These are phyloP conservation scores for Diaporthe amygdali DNA, from an alignment of 2,329 filamentous ascomycete genomes.

Conservation along the genomic window DNA sequence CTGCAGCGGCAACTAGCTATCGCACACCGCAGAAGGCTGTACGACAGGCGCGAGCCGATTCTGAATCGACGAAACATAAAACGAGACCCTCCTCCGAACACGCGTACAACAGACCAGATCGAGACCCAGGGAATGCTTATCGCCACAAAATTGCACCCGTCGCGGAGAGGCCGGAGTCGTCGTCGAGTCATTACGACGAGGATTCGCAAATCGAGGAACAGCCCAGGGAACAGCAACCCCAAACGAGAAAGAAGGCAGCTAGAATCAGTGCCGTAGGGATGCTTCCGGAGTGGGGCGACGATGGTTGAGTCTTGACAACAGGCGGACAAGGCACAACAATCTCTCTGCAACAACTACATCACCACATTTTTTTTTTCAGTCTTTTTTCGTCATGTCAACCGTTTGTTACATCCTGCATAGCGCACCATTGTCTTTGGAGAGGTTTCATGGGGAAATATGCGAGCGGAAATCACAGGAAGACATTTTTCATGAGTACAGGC, in stretches of 20 bases:
- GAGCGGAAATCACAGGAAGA: neutral
- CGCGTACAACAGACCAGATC: neutral
- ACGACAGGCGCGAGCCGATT: constrained; percentile 12
- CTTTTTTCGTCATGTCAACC: neutral
- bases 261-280: constrained; percentile 42
- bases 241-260: constrained; percentile 39
- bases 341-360: neutral
- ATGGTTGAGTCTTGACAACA: constrained; percentile 2
- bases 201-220: constrained; percentile 26
- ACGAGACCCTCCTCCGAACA: neutral
- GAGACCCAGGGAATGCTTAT: neutral
- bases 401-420: constrained; percentile 18
- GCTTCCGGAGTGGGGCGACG: constrained; percentile 25
- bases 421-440: neutral
- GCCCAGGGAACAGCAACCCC: constrained; percentile 14
- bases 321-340: neutral
- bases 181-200: constrained; percentile 30
- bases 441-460: neutral
- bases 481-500: neutral
- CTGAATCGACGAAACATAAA: neutral
- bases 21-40: neutral
- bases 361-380: neutral
- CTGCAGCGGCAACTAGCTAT: neutral
- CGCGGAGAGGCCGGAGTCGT: constrained; percentile 38
- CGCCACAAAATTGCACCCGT: constrained; percentile 19